Evolutionary conservation across 2,329 filamentous ascomycete species (phyloP).

Genomic region (Arthrobotrys sphaeroides): DNA sequence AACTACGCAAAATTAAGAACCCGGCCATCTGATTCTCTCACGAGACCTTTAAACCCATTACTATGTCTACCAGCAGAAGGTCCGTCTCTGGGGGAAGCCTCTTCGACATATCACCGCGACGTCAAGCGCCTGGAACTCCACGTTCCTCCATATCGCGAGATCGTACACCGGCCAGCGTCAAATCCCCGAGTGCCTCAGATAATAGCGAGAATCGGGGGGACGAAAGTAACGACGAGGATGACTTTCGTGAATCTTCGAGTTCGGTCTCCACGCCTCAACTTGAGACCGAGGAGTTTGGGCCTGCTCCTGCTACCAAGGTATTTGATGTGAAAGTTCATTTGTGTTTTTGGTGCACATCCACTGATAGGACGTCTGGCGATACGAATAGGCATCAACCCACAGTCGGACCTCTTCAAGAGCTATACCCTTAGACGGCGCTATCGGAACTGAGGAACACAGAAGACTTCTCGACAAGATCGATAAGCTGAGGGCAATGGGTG

Average conservation of each 20-base stretch:
- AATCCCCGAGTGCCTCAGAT: background rate
- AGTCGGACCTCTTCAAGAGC: background rate
- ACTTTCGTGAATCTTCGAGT: background rate
- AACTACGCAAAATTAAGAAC: no score
- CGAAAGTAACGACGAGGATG: background rate
- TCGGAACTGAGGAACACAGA: conserved; percentile 23
- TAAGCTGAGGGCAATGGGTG: conserved; percentile 18
- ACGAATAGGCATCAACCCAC: background rate
- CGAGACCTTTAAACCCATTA: no score
- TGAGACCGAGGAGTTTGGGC: background rate
- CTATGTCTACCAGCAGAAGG: background rate
- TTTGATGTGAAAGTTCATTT: no score
- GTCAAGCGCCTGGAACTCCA: background rate
- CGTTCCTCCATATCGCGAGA: background rate
- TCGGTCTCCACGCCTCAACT: background rate
- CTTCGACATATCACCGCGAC: background rate
- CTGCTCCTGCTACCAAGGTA: background rate
- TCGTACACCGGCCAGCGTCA: background rate
- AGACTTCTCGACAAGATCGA: conserved; percentile 38
- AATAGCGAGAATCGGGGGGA: background rate
- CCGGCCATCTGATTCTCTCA: no score
- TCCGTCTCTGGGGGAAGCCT: background rate
- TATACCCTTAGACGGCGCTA: background rate
- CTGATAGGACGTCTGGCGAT: background rate
- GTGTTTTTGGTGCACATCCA: no score